Evolutionary conservation across 192 early-diverging fungal species (phyloP).

Genomic region (Tieghemiomyces parasiticus): DNA sequence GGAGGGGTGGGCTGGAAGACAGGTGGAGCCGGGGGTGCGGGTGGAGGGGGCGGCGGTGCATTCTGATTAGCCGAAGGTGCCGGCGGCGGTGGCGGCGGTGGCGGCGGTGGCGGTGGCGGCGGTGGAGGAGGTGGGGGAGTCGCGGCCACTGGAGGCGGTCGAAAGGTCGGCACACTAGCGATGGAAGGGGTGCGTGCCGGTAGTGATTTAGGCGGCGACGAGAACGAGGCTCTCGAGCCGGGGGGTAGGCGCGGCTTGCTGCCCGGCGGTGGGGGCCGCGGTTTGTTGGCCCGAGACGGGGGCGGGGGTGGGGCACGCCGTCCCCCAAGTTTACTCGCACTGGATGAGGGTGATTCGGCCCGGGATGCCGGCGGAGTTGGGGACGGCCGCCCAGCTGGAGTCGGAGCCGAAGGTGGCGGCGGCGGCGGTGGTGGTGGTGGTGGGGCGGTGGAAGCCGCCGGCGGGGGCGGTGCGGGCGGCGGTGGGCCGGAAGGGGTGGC

Average conservation of each 20-base stretch:
- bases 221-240: not conserved
- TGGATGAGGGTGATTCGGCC: not conserved
- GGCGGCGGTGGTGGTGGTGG: not conserved
- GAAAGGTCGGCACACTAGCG: too few species aligned
- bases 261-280: constrained; percentile 1
- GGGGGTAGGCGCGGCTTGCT: not conserved
- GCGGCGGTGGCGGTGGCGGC: constrained; percentile 16
- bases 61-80: not conserved
- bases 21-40: constrained; percentile 2
- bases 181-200: not conserved
- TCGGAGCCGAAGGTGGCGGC: not conserved
- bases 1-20: constrained; percentile 9
- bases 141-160: constrained; percentile 2
- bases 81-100: not conserved
- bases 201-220: not conserved
- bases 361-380: not conserved
- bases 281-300: constrained; percentile 9
- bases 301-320: constrained; percentile 9
- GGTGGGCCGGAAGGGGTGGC: not conserved
- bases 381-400: not conserved
- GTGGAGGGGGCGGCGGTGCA: not conserved
- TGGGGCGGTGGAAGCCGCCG: not conserved
- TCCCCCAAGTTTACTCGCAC: not conserved
- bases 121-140: constrained; percentile 17
- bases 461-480: not conserved